Evolutionary conservation across 169 alveolate species (phyloP), one percentile per base, ranked within the genome.

Genomic region (Pseudocohnilembus persalinus): DNA sequence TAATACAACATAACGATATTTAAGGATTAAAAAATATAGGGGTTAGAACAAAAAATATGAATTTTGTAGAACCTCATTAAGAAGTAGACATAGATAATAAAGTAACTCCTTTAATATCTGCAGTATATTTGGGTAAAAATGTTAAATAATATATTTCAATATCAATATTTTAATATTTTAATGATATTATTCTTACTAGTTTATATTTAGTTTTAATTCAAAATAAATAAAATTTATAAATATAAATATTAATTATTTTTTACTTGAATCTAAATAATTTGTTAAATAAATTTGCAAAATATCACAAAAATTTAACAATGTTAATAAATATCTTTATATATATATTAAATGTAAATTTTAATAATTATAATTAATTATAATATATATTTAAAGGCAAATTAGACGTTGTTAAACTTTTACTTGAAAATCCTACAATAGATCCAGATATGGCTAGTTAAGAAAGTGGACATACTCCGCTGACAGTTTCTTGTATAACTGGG

Each of bases 401-500:
- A 49, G 93, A 90, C 76, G 83, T 90, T 25, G 87, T 86, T 28
- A 80, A 81, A 83, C 76, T 76, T 15, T 81, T 90, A 74, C 77
- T 90, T 31, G 80, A 88, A 65, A 90, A 90, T 81, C 77, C 72
- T 29, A 32, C 76, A 72, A 81, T 90, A 15, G 85, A 90, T 81
- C 81, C 83, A 27, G 89, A 90, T 86, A 78, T 90, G 83, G 84
- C 83, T 63, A 80, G 90, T 68, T 34, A 85, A 80, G 89, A 87
- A 63, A 78, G 84, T 33, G 82, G 84, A 68, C 83, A 83, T 75
- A 68, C 93, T 31, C 91, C 93, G 29, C 76, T 90, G 74, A 84
- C 89, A 32, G 79, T 86, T 24, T 81, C 93, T 29, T 85, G 90
- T 34, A 83, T 74, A 76, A 90, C 87, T 82, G 93, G 93, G 16